Percentiles rank a stretch among this genome's conserved stretches.
phyloP scores from a whole-genome alignment of 306 rosid species.

The Boehmeria nivea region DNA sequence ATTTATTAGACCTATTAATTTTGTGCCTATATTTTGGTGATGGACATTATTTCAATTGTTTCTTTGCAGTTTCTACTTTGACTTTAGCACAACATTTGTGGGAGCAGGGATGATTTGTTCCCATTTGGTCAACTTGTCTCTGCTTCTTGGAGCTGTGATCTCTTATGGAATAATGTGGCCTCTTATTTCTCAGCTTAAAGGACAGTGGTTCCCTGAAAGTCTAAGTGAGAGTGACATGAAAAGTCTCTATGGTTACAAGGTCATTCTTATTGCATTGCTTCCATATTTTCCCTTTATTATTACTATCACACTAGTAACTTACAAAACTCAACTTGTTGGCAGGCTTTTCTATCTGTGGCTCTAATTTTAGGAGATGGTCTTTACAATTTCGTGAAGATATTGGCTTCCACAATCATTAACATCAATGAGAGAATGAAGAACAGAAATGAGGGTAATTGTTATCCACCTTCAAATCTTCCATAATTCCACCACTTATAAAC shows the following conservation, averaged over 20 bases:
- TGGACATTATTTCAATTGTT: neutral
- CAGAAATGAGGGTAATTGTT: constrained; percentile 34
- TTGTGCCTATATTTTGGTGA: neutral
- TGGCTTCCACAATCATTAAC: constrained; percentile 37
- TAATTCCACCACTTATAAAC: too few relatives aligned
- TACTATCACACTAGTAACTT: neutral
- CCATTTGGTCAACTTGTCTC: constrained; percentile 72
- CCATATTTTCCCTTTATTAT: neutral
- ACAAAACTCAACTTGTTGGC: constrained; percentile 5
- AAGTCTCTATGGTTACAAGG: constrained; percentile 92
- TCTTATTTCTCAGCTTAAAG: constrained; percentile 52
- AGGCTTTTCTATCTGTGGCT: constrained; percentile 72
- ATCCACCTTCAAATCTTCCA: too few relatives aligned
- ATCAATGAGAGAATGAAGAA: constrained; percentile 25
- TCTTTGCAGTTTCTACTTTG: constrained; percentile 75
- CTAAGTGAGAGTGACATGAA: constrained; percentile 76
- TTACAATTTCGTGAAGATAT: constrained; percentile 67
- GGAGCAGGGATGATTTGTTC: constrained; percentile 99
- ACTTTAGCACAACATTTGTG: constrained; percentile 66
- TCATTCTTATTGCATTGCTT: neutral
- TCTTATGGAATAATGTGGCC: constrained; percentile 88
- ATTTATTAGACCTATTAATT: too few relatives aligned
- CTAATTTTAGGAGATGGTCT: constrained; percentile 82
- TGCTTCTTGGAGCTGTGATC: constrained; percentile 82
- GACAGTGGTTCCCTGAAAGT: constrained; percentile 68